phyloP scores from a whole-genome alignment of 345 rosid species.

The Eucalyptus regnans region DNA sequence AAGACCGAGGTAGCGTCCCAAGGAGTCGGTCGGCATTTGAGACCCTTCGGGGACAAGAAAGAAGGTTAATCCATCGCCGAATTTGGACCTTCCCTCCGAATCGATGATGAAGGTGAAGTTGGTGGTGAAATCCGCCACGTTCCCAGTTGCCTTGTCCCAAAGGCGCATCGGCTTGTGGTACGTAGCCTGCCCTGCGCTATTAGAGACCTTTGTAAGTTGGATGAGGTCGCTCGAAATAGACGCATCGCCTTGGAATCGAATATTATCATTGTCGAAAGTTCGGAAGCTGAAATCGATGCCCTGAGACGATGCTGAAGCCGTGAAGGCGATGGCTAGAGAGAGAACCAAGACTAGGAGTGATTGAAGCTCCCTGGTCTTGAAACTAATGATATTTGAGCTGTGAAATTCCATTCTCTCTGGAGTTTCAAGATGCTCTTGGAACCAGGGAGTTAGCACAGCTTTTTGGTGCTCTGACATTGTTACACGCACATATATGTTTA shows the following conservation, averaged over 20 bases:
- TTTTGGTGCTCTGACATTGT: neutral
- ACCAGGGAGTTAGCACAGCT: neutral
- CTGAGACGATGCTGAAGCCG: neutral
- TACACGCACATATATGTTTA: neutral
- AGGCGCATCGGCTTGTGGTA: neutral
- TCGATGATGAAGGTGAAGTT: slow-evolving; percentile 1
- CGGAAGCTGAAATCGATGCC: neutral
- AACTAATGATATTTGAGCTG: neutral
- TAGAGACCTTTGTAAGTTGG: neutral
- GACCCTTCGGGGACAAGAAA: neutral
- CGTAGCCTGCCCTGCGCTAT: neutral
- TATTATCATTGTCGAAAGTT: neutral
- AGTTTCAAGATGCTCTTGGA: neutral
- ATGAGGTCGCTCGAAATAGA: rapidly evolving
- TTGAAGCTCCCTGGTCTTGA: neutral
- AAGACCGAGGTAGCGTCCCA: neutral
- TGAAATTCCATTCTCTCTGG: neutral
- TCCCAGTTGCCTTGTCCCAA: neutral
- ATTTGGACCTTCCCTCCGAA: rapidly evolving
- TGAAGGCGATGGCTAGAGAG: neutral
- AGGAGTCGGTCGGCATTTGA: neutral
- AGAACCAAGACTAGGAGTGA: neutral
- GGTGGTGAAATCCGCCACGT: neutral
- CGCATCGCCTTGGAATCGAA: neutral
- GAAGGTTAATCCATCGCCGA: slow-evolving; percentile 4